These are phyloP conservation scores for Glycyrrhiza uralensis DNA, from an alignment of 306 rosid genomes.

Conservation along the genomic window DNA sequence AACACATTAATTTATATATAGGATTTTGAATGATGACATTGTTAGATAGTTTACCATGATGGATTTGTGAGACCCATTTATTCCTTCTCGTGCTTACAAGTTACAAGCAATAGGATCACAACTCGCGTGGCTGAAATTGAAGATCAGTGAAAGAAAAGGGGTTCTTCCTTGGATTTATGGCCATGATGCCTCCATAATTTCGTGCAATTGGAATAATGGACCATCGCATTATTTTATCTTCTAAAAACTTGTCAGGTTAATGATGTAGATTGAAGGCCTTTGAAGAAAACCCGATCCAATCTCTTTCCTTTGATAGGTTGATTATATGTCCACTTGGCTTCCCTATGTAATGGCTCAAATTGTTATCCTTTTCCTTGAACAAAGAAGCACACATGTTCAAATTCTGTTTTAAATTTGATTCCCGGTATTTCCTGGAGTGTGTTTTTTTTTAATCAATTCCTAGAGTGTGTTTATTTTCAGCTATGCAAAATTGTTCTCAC, in stretches of 20 bases:
- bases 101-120: slow-evolving; percentile 3
- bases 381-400: not conserved
- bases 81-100: slow-evolving; percentile 14
- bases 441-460: too few relatives aligned
- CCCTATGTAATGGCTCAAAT: slow-evolving; percentile 9
- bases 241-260: slow-evolving; percentile 15
- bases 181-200: slow-evolving; percentile 29
- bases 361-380: slow-evolving; percentile 5
- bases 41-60: slow-evolving; percentile 18
- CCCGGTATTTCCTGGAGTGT: too few relatives aligned
- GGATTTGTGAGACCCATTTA: slow-evolving; percentile 20
- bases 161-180: slow-evolving; percentile 26
- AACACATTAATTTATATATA: not conserved
- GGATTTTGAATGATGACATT: not conserved
- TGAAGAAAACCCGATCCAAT: slow-evolving; percentile 4
- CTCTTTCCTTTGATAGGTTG: slow-evolving; percentile 18
- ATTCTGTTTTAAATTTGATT: not conserved
- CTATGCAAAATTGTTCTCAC: too few relatives aligned
- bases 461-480: too few relatives aligned
- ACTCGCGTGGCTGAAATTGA: slow-evolving; percentile 30
- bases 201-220: slow-evolving; percentile 38
- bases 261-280: slow-evolving; percentile 25
- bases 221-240: slow-evolving; percentile 32
- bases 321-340: slow-evolving; percentile 23
- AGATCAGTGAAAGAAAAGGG: not conserved